A percentile compares a stretch with the other conserved stretches of the same genome.
These are phyloP conservation scores for Penicillium sp. DNA, from an alignment of 2,329 filamentous ascomycete species.

Conservation along the genomic window DNA sequence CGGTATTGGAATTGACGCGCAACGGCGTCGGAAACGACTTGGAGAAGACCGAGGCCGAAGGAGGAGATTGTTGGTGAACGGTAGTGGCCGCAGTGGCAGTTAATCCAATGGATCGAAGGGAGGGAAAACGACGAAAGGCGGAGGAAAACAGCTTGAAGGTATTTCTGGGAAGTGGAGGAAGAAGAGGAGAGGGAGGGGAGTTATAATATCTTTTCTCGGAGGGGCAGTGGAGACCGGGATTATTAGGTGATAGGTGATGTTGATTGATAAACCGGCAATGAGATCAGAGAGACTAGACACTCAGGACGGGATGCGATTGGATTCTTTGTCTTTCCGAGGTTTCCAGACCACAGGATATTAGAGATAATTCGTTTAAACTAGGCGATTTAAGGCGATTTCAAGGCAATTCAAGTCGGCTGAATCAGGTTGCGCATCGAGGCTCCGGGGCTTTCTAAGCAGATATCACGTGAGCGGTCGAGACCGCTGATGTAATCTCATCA, in stretches of 20 bases:
- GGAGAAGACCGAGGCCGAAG: conserved; percentile 37
- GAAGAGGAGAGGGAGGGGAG: conserved; percentile 13
- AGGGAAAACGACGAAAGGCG: conserved; percentile 65
- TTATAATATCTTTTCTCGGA: conserved; percentile 13
- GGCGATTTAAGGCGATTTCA: neutral
- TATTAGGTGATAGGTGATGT: conserved; percentile 9
- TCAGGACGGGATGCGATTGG: conserved; percentile 2
- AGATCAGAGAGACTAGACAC: conserved; percentile 14
- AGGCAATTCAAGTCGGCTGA: neutral
- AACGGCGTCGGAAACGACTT: conserved; percentile 40
- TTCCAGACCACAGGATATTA: conserved; percentile 1
- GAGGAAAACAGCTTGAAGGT: conserved; percentile 92
- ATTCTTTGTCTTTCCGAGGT: conserved; percentile 6
- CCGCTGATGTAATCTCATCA: conserved; percentile 10
- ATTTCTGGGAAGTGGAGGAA: conserved; percentile 19
- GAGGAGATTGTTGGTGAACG: conserved; percentile 60
- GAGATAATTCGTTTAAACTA: neutral
- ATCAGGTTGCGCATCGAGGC: neutral
- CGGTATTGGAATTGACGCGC: conserved; percentile 41
- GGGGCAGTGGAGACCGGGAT: conserved; percentile 23
- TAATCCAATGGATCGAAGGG: conserved; percentile 69
- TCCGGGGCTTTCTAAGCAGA: conserved; percentile 8
- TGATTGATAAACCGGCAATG: conserved; percentile 18
- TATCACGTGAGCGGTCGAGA: conserved; percentile 10
- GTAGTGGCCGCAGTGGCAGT: conserved; percentile 71